Evolutionary conservation across 176 grass and related monocot species (phyloP).

Genomic region (Neostapfia colusana): DNA sequence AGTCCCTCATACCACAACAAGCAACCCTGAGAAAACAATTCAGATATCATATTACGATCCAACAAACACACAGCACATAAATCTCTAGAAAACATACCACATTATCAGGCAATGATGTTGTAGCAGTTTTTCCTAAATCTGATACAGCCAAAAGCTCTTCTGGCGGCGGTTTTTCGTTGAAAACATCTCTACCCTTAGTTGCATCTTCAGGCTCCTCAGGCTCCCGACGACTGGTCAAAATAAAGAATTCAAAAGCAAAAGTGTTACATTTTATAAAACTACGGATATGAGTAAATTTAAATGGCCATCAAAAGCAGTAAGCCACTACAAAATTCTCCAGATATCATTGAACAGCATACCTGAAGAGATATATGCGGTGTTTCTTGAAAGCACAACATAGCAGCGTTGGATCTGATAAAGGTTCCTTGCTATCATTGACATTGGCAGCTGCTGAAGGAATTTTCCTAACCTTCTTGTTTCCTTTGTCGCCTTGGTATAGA

Average conservation of each 20-base stretch:
- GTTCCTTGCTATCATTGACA: constrained; percentile 87
- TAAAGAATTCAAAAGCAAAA: background rate
- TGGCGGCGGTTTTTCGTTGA: constrained; percentile 94
- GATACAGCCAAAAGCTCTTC: constrained; percentile 96
- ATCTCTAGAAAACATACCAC: constrained; percentile 54
- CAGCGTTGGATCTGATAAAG: constrained; percentile 83
- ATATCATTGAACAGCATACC: constrained; percentile 47
- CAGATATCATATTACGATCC: background rate
- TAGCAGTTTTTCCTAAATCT: constrained; percentile 81
- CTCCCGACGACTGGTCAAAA: constrained; percentile 63
- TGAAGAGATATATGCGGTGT: constrained; percentile 92
- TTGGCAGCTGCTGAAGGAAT: constrained; percentile 82
- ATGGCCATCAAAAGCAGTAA: constrained; percentile 25
- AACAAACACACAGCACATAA: background rate
- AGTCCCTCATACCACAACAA: background rate
- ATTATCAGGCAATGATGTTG: constrained; percentile 91
- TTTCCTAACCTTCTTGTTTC: constrained; percentile 92
- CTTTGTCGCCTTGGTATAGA: constrained; percentile 93
- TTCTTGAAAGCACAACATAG: constrained; percentile 98
- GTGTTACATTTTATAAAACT: constrained; percentile 23
- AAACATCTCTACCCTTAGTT: constrained; percentile 97
- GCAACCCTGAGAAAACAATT: background rate
- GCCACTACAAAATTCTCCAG: constrained; percentile 5
- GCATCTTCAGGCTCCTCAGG: constrained; percentile 98
- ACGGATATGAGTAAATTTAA: constrained; percentile 17